Evolutionary conservation across 2,329 filamentous ascomycete species (phyloP).

Genomic region (Colletotrichum sp.): DNA sequence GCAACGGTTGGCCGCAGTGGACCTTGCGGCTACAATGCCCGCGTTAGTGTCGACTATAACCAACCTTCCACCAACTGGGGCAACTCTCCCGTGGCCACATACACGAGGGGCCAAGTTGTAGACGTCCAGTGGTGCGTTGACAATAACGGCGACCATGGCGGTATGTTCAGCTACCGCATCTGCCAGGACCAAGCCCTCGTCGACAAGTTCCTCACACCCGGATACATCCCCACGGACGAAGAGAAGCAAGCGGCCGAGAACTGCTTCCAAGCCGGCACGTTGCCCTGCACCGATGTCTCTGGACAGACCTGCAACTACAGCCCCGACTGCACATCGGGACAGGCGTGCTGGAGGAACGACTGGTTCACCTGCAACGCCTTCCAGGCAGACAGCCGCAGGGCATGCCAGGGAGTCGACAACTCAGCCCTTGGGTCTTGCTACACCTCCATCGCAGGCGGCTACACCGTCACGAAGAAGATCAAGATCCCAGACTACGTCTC

Average conservation of each 20-base stretch:
- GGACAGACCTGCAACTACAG: conserved; percentile 54
- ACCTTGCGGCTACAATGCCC: conserved; percentile 58
- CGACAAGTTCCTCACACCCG: conserved; percentile 51
- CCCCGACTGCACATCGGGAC: conserved; percentile 47
- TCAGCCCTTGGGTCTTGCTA: conserved; percentile 48
- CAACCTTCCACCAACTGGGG: conserved; percentile 50
- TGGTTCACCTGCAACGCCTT: conserved; percentile 60
- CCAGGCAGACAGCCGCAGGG: conserved; percentile 36
- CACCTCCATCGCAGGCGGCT: conserved; percentile 58
- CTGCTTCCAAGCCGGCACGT: conserved; percentile 52
- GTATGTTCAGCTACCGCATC: conserved; percentile 61
- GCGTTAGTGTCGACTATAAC: conserved; percentile 59
- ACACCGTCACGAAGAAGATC: conserved; percentile 57
- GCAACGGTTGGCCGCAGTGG: conserved; percentile 53
- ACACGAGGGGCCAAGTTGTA: conserved; percentile 47
- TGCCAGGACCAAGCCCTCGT: conserved; percentile 56
- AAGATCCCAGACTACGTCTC: conserved; percentile 52
- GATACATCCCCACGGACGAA: conserved; percentile 50
- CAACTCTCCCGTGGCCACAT: conserved; percentile 43
- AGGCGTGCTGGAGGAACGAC: conserved; percentile 53
- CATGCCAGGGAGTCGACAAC: conserved; percentile 51
- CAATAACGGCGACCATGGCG: conserved; percentile 60
- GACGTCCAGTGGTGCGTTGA: conserved; percentile 62
- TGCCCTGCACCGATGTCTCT: conserved; percentile 53
- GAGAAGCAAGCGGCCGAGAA: conserved; percentile 60